Base-by-base conservation (phyloP, 139 green algal species). In the Auxenochlorella pyrenoidosa region DNA sequence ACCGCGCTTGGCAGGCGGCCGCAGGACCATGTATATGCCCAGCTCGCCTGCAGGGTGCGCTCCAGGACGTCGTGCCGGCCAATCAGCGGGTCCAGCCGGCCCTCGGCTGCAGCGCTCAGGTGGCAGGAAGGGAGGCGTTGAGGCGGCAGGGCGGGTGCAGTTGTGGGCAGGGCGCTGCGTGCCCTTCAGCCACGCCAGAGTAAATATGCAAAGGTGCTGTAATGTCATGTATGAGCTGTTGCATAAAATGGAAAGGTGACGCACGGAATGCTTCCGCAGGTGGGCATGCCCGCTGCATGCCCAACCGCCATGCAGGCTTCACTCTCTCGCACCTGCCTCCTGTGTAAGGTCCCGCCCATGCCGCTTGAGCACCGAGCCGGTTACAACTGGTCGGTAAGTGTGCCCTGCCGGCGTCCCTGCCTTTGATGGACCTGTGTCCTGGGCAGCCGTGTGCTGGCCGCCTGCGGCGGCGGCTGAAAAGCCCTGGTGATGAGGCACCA, bases 311-410 rank as follows among this genome's bases (percentile, higher is more conserved):
- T 10, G 10, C 47, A 18, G 47, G 47, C 47, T 54, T 54, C 47
- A 54, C 8, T 6, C 47, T 54, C 47, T 63, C 54, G 16, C 54
- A 63, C 54, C 54, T 24, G 94, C 94, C 76, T 95, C 90, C 36
- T 85, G 89, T 18, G 94, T 97, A 54, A 97, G 82, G 84, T 97
- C 93, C 0, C 93, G 89, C 26, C 94, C 94, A 86, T 95, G 96
- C 8, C 89, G 92, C 73, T 89, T 73, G 51, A 97, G 82, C 30
- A 83, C 43, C 3, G 82, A 82, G 13, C 88, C 88, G 10, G 26
- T 59, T 15, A 76, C 80, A 30, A 76, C 80, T 1, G 80, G 80
- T 28, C 84, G 41, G 65, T 44, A 75, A 41, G 26, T 63, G 75
- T 2, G 30, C 41, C 40, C 21, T 30, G 70, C 36, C 0, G 5